phyloP scores from a whole-genome alignment of 1,284 basidiomycete species.

The Cryptococcus jaspeensis region DNA sequence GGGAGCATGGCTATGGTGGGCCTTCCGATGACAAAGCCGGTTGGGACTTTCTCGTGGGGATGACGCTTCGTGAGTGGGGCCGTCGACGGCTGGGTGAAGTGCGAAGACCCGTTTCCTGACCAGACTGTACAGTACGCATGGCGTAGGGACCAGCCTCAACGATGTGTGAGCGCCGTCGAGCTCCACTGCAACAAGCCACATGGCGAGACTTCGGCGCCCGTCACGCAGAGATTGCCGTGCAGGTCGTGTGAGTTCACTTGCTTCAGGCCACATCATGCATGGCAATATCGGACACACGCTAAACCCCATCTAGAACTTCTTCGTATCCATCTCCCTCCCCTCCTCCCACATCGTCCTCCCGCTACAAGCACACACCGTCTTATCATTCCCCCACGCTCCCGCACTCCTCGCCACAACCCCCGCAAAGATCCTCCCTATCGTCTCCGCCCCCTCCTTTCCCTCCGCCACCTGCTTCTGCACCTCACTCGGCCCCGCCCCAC shows the following conservation, averaged over 20 bases:
- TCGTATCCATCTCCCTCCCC: slow-evolving; percentile 49
- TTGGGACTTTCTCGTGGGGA: background rate
- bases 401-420: slow-evolving; percentile 52
- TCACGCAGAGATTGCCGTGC: no score
- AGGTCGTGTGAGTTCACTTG: background rate
- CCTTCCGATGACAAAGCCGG: slow-evolving; percentile 8
- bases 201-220: no score
- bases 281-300: background rate
- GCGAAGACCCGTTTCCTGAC: background rate
- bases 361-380: slow-evolving; percentile 53
- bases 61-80: background rate
- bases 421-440: slow-evolving; percentile 45
- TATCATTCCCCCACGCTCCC: slow-evolving; percentile 53
- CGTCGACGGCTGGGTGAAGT: background rate
- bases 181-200: no score
- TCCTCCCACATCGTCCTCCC: slow-evolving; percentile 54
- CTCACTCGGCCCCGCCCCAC: background rate
- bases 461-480: slow-evolving; percentile 2
- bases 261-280: background rate
- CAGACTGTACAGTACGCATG: background rate
- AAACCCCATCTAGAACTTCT: slow-evolving; percentile 13
- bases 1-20: slow-evolving; percentile 19
- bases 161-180: background rate
- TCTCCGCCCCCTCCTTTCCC: slow-evolving; percentile 7
- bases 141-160: background rate